Evolutionary conservation across 192 early-diverging fungal species (phyloP), one percentile per base, ranked within the genome.

Genomic region (Mortierella alpina): DNA sequence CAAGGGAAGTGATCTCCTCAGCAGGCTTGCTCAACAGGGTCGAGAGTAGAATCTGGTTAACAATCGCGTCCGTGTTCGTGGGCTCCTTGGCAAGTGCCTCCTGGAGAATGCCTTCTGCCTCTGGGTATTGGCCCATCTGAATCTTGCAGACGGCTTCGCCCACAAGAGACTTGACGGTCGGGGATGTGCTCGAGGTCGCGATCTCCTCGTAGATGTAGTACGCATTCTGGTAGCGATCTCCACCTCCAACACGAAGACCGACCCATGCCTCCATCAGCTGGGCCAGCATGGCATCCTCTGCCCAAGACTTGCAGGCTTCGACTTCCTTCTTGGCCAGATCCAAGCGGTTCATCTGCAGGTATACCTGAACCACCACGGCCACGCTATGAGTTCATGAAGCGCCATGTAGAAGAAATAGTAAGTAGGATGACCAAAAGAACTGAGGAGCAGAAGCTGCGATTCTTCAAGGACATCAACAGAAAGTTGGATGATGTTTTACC

Each of bases 191-290:
- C 1, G 95, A 91, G 66, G 93, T 93, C 7, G 92, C 95, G 57
- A 99, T 90, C 78, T 98, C 98, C 72, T 98, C 96, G 68, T 95
- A 98, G 41, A 96, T 94, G 86, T 97, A 98, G 65, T 90, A 93
- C 1, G 96, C 91, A 78, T 97, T 95, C 70, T 91, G 93, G 66
- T 92, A 93, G 66, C 95, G 94, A 23, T 89, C 81, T 1, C 92
- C 94, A 12, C 94, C 95, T 82, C 91, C 91, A 12, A 88, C 75
- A 44, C 79, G 83, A 51, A 96, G 83, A 48, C 89, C 91, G 44
- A 91, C 90, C 96, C 96, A 97, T 8, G 96, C 94, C 68, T 99
- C 98, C 51, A 94, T 89, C 54, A 99, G 76, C 80, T 98, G 96
- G 7, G 96, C 95, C 40, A 96, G 75, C n/a, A 94, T 90, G 1